Base-by-base conservation (phyloP, 495 filamentous ascomycete genomes). In the Echria macrotheca region DNA sequence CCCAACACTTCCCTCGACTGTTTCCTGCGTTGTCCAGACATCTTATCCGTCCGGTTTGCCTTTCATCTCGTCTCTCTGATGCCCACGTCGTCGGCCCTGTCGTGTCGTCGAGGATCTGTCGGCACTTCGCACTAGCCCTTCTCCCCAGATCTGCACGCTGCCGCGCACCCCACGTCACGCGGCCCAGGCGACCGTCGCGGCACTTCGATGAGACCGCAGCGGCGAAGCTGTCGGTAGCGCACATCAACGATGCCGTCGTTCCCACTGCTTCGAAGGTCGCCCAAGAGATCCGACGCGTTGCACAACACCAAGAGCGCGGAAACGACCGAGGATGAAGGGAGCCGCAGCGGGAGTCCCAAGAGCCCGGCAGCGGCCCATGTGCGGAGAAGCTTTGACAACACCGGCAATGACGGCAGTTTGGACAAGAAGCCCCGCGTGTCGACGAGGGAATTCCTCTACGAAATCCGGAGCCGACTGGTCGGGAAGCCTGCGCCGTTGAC, bases 381-480 rank as follows among this genome's bases (percentile, higher is more conserved):
- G 23, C 24, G 14, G 1, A 24, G 19, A 11, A 11, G 19, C 10
- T 38, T 38, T 19, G 24, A 12, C 36, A 15, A 14, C 12, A 24
- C 28, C 42, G 7, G 15, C 19, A n/a, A n/a, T n/a, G n/a, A n/a
- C n/a, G n/a, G n/a, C n/a, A n/a, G n/a, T n/a, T n/a, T n/a, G n/a
- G 22, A 47, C 22, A 48, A 32, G 44, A 47, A 32, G 31, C 33
- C 43, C 25, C 33, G 49, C 23, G 44, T 28, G 36, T 43, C 35
- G 46, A 45, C 51, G 17, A 43, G 62, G 46, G 62, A 69, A 14
- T 46, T 69, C 49, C 61, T 73, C 29, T 57, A 68, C 21, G 62
- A 55, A 17, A 54, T 66, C 35, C 55, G 58, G 22, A 58, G 48
- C 31, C 50, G 64, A 54, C 23, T 63, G 45, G 35, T 58, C 41